A percentile compares a stretch with the other conserved stretches of the same genome.
Evolutionary conservation across 345 rosid genomes (phyloP).

Genomic region (Lenwebbia sp.): DNA sequence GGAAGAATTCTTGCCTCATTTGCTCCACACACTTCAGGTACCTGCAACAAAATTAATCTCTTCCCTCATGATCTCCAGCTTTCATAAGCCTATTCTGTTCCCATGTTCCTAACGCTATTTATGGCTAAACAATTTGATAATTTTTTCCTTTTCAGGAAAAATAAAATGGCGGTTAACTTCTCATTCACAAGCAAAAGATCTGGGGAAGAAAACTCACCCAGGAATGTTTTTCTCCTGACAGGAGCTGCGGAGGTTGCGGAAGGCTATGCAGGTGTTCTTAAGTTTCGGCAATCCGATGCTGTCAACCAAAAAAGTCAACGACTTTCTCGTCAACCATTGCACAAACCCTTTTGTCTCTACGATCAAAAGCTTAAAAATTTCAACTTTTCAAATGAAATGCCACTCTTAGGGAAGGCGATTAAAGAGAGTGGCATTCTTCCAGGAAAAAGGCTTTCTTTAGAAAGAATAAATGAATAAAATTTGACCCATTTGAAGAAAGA

Average conservation of each 20-base stretch:
- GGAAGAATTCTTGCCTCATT: slow-evolving; percentile 67
- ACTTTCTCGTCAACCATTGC: background rate
- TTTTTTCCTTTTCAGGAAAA: background rate
- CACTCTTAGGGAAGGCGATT: background rate
- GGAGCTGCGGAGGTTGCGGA: slow-evolving; percentile 36
- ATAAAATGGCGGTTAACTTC: background rate
- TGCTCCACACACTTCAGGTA: slow-evolving; percentile 72
- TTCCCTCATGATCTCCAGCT: background rate
- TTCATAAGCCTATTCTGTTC: background rate
- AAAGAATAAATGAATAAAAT: background rate
- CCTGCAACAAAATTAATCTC: slow-evolving; percentile 21
- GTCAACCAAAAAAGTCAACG: slow-evolving; percentile 14
- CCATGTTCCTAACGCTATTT: no score
- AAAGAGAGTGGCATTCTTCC: background rate
- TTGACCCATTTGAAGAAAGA: background rate
- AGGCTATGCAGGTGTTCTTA: slow-evolving; percentile 64
- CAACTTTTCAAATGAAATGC: background rate
- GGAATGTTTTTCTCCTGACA: slow-evolving; percentile 65
- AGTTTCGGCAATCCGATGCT: slow-evolving; percentile 89
- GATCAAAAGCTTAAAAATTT: background rate
- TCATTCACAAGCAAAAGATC: background rate
- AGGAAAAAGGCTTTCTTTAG: background rate
- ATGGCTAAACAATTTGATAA: background rate
- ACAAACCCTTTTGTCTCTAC: background rate
- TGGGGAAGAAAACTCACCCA: slow-evolving; percentile 29